These are phyloP conservation scores for Penicillium steckii DNA, from an alignment of 495 filamentous ascomycete genomes.

Conservation along the genomic window DNA sequence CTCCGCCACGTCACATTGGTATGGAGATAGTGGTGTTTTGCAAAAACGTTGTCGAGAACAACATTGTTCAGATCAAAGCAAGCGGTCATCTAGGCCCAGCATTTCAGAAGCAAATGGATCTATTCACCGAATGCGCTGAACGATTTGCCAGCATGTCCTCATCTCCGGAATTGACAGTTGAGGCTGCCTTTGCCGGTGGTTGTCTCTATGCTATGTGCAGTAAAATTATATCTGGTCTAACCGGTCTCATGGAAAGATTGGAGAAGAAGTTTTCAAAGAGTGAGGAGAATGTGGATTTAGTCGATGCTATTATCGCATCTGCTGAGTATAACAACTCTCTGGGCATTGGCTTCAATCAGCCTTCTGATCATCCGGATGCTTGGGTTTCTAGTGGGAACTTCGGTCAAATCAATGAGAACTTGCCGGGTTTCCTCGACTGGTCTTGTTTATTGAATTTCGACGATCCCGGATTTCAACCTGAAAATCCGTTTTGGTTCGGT, in stretches of 20 bases:
- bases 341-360: neutral
- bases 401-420: neutral
- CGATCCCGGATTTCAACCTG: neutral
- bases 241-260: neutral
- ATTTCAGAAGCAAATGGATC: neutral
- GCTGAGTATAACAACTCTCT: neutral
- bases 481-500: neutral
- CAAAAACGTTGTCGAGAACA: constrained; percentile 7
- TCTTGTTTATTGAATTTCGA: neutral
- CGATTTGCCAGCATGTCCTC: neutral
- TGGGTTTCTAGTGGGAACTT: neutral
- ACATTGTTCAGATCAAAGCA: neutral
- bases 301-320: neutral
- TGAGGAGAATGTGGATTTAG: neutral
- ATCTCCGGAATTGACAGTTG: neutral
- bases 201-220: constrained; percentile 1
- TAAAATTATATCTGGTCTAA: neutral
- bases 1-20: neutral
- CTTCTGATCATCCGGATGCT: neutral
- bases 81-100: neutral
- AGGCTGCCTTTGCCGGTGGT: neutral
- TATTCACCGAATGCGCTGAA: neutral
- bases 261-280: neutral
- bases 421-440: neutral
- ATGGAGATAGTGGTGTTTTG: neutral